These are phyloP conservation scores for Hamamelis virginiana DNA, from an alignment of 164 flowering plant species.

Conservation along the genomic window DNA sequence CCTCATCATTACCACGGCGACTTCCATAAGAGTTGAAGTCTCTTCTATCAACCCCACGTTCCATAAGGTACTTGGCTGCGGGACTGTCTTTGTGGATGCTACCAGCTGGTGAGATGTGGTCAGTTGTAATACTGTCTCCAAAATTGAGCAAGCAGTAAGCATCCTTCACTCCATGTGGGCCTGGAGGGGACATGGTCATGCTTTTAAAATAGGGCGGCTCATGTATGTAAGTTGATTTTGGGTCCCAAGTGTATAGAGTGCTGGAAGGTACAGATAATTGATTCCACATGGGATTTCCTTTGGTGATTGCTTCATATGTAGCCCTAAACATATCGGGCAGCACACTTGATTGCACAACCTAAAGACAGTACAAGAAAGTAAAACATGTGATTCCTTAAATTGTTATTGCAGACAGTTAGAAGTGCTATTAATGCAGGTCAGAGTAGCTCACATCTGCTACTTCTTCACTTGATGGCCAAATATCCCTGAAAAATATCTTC, in stretches of 20 bases:
- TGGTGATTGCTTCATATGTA: constrained; percentile 73
- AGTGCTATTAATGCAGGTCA: not conserved
- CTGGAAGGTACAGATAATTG: constrained; percentile 55
- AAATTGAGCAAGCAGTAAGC: constrained; percentile 75
- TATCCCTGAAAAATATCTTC: constrained; percentile 68
- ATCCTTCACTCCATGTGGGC: constrained; percentile 63
- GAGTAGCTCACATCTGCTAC: constrained; percentile 52
- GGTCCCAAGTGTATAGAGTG: constrained; percentile 65
- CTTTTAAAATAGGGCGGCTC: constrained; percentile 69
- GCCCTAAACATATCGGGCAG: constrained; percentile 71
- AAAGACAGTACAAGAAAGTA: constrained; percentile 11
- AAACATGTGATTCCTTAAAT: not conserved
- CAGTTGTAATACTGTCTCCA: constrained; percentile 81
- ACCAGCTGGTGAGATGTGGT: constrained; percentile 85
- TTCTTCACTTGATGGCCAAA: constrained; percentile 87
- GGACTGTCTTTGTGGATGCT: constrained; percentile 82
- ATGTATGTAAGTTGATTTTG: constrained; percentile 67
- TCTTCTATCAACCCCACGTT: constrained; percentile 64
- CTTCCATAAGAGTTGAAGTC: constrained; percentile 79
- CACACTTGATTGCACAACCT: constrained; percentile 75
- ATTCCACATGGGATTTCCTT: constrained; percentile 81
- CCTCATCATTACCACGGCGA: constrained; percentile 77
- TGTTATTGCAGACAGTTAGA: not conserved
- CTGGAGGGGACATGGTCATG: constrained; percentile 71
- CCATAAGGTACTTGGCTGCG: constrained; percentile 65